Evolutionary conservation across 768 basidiomycete genomes (phyloP).

Genomic region (Tricholoma sp.): DNA sequence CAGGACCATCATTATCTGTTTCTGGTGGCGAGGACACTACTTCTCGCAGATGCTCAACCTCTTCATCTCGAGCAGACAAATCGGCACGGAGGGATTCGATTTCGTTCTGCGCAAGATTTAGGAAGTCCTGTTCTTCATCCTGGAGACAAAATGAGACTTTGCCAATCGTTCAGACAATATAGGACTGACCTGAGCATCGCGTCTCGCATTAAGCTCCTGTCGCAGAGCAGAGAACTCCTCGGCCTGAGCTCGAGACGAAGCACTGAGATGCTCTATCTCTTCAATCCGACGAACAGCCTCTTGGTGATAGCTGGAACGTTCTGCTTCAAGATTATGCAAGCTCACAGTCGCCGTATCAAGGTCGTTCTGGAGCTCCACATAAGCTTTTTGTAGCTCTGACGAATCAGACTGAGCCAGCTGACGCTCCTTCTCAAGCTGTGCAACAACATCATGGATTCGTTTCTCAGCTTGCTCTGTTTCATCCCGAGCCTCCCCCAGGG

Average conservation of each 20-base stretch:
- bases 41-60: slow-evolving; percentile 55
- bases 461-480: slow-evolving; percentile 42
- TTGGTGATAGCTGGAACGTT: slow-evolving; percentile 56
- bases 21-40: slow-evolving; percentile 38
- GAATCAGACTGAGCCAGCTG: slow-evolving; percentile 42
- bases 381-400: slow-evolving; percentile 58
- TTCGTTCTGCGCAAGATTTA: slow-evolving; percentile 62
- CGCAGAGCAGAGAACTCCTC: slow-evolving; percentile 51
- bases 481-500: slow-evolving; percentile 49
- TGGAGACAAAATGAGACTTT: slow-evolving; percentile 18
- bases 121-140: slow-evolving; percentile 60
- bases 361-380: slow-evolving; percentile 56
- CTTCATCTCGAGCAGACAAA: slow-evolving; percentile 56
- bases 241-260: slow-evolving; percentile 38
- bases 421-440: slow-evolving; percentile 49
- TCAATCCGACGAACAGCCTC: slow-evolving; percentile 49
- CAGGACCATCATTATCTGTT: slow-evolving; percentile 29
- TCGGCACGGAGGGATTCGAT: slow-evolving; percentile 66
- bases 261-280: slow-evolving; percentile 51
- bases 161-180: neutral
- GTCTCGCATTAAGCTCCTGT: slow-evolving; percentile 46
- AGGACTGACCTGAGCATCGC: slow-evolving; percentile 31
- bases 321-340: slow-evolving; percentile 56
- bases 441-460: slow-evolving; percentile 39
- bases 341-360: slow-evolving; percentile 49